Evolutionary conservation across 192 early-diverging fungal species (phyloP).

Genomic region (Kickxella alabastrina): DNA sequence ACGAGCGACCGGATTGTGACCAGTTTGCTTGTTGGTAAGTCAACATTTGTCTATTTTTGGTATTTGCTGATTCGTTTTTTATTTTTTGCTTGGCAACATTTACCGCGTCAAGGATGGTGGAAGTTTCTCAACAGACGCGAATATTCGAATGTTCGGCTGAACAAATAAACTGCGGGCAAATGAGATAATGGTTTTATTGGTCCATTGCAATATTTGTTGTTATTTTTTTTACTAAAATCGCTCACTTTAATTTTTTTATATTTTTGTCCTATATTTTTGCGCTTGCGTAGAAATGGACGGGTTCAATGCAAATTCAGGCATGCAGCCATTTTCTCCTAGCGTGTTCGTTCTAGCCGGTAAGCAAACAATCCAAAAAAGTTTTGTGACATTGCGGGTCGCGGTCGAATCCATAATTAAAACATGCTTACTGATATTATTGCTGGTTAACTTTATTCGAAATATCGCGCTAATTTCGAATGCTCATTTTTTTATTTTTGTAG

Average conservation of each 20-base stretch:
- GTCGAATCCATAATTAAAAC: too few relatives aligned
- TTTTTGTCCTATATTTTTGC: neutral
- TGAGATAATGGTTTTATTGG: neutral
- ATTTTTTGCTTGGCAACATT: neutral
- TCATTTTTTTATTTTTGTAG: conserved; percentile 34
- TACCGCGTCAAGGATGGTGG: too few relatives aligned
- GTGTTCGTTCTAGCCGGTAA: conserved; percentile 71
- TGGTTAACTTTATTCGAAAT: neutral
- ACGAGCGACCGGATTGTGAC: conserved; percentile 87
- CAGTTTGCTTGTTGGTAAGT: conserved; percentile 61
- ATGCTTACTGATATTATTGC: too few relatives aligned
- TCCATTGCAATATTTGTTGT: neutral
- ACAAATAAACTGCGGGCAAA: too few relatives aligned
- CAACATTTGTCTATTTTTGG: neutral
- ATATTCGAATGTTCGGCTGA: too few relatives aligned
- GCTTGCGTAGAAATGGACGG: conserved; percentile 50
- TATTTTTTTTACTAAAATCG: conserved; percentile 7
- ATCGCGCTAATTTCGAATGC: neutral
- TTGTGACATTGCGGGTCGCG: neutral
- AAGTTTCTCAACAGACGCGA: too few relatives aligned
- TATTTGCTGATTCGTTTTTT: neutral
- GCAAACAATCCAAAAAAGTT: neutral
- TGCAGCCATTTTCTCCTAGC: conserved; percentile 29
- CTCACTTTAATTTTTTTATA: neutral
- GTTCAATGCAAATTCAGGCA: conserved; percentile 29